phyloP scores from a whole-genome alignment of 768 basidiomycete species.

The Leccinum fibrillosum region DNA sequence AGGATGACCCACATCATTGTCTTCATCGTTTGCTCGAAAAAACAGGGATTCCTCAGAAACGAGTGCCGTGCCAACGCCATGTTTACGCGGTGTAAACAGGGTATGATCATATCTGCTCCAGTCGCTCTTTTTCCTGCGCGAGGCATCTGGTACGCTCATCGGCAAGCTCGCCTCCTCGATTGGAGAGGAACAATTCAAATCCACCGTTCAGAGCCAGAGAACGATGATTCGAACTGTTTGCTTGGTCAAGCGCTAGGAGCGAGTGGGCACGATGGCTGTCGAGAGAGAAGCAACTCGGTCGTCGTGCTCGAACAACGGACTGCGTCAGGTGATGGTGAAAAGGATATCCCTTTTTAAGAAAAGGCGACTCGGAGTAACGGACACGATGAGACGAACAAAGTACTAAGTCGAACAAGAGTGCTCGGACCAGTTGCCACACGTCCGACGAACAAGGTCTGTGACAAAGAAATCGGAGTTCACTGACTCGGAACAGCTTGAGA shows the following conservation, averaged over 20 bases:
- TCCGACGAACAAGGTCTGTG: neutral
- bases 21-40: constrained; percentile 53
- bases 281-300: neutral
- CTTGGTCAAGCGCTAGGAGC: neutral
- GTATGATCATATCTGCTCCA: constrained; percentile 69
- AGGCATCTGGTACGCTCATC: constrained; percentile 20
- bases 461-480: neutral
- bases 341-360: too few species aligned
- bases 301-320: neutral
- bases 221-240: neutral
- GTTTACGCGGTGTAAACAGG: constrained; percentile 70
- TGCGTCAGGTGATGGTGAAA: neutral
- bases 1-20: constrained; percentile 55
- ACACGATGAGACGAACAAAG: neutral
- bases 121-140: constrained; percentile 26
- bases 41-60: constrained; percentile 62
- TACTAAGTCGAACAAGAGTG: neutral
- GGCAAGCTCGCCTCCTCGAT: constrained; percentile 22
- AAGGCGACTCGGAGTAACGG: neutral
- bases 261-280: neutral
- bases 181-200: neutral
- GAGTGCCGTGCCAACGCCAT: constrained; percentile 77
- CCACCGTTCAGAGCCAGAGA: neutral
- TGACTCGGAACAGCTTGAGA: neutral
- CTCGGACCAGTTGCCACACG: neutral